Percentiles rank a stretch among this genome's conserved stretches.
These are phyloP conservation scores for Adiantum capillusveneris DNA, from an alignment of 75 land plant genomes.

Conservation along the genomic window DNA sequence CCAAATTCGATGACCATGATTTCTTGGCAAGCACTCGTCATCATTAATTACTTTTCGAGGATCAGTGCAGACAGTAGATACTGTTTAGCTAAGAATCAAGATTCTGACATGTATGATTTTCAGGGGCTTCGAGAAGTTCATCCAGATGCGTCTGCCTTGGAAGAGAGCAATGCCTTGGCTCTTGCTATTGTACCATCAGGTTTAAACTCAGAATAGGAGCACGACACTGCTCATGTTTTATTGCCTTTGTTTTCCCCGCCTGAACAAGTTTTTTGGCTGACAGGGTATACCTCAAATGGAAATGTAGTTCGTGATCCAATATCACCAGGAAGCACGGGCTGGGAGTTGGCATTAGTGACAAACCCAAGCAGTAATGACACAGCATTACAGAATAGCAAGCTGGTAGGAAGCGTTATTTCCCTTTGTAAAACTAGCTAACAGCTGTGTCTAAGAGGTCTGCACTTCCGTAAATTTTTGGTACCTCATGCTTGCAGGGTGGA, in stretches of 20 bases:
- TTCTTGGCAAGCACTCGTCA: conserved; percentile 11
- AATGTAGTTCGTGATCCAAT: conserved; percentile 14
- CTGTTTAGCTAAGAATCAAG: background rate
- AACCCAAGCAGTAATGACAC: conserved; percentile 48
- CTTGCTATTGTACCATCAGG: conserved; percentile 80
- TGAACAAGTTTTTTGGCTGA: background rate
- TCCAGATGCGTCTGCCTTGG: conserved; percentile 58
- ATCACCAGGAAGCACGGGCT: conserved; percentile 47
- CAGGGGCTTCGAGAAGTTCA: conserved; percentile 52
- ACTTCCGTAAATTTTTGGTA: background rate
- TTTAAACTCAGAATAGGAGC: conserved; percentile 1
- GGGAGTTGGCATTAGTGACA: conserved; percentile 88
- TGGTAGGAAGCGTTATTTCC: conserved; percentile 69
- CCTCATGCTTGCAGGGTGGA: conserved; percentile 54
- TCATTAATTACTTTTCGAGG: too few species aligned
- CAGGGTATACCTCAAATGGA: conserved; percentile 12
- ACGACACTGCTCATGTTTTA: too few species aligned
- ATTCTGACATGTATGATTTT: background rate
- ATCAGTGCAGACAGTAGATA: too few species aligned
- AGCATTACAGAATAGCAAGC: conserved; percentile 49
- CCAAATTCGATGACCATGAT: background rate
- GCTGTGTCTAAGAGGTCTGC: too few species aligned
- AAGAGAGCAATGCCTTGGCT: conserved; percentile 89
- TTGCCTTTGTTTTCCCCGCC: too few species aligned
- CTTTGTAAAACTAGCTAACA: too few species aligned